These are phyloP conservation scores for Blastosporella zonata DNA, from an alignment of 1,284 basidiomycete genomes.

Conservation along the genomic window DNA sequence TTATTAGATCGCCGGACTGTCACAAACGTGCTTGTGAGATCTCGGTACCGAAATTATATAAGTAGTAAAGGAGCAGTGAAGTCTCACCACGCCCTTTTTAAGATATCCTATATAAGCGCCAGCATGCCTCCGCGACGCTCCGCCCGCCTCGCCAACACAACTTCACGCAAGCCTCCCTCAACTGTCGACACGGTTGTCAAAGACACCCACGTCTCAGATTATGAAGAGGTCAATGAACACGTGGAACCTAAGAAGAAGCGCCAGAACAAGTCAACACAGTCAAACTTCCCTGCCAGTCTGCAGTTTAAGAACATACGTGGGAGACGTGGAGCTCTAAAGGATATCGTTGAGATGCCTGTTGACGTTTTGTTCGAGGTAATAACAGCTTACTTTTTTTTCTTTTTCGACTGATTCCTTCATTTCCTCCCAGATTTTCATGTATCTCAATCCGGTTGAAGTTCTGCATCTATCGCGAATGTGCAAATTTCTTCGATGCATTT, in stretches of 20 bases:
- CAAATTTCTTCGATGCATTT: conserved; percentile 22
- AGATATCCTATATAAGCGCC: neutral
- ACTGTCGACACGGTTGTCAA: too few relatives aligned
- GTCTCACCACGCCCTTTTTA: too few relatives aligned
- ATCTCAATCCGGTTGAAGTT: conserved; percentile 27
- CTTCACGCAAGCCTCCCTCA: neutral
- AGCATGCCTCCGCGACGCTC: conserved; percentile 4
- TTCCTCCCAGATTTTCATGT: conserved; percentile 24
- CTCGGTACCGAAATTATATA: too few relatives aligned
- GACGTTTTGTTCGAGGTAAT: conserved; percentile 25
- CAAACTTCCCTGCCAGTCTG: neutral
- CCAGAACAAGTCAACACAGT: neutral
- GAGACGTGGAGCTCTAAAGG: conserved; percentile 18
- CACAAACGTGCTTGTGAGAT: too few relatives aligned
- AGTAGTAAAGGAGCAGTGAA: too few relatives aligned
- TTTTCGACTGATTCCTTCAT: neutral
- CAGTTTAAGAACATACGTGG: conserved; percentile 14
- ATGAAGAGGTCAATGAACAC: neutral
- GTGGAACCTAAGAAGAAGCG: conserved; percentile 2
- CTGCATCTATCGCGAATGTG: conserved; percentile 27
- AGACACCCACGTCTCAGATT: too few relatives aligned
- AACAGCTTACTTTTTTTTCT: neutral
- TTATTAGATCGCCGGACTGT: too few relatives aligned
- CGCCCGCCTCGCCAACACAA: neutral
- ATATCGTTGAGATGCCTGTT: conserved; percentile 22